These are phyloP conservation scores for Spathaspora passalidarum DNA, from an alignment of 805 yeast genomes.

Conservation along the genomic window DNA sequence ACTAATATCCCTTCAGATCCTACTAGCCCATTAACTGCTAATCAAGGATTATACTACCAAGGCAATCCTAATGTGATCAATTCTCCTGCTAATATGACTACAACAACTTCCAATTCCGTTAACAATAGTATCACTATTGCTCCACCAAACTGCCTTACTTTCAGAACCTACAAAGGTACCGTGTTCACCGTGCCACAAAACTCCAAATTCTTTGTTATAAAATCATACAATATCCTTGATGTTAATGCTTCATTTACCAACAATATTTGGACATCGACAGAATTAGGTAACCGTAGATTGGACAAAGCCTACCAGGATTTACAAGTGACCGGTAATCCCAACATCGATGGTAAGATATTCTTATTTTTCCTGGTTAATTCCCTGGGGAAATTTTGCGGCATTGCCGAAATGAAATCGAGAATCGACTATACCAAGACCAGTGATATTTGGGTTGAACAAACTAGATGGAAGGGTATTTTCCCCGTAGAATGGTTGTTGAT, in stretches of 20 bases:
- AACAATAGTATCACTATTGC: background rate
- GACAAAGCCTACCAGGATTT: slow-evolving; percentile 38
- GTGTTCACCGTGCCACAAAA: slow-evolving; percentile 15
- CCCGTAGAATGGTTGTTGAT: slow-evolving; percentile 51
- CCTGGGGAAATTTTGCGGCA: slow-evolving; percentile 57
- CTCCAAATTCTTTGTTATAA: slow-evolving; percentile 48
- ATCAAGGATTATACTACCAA: background rate
- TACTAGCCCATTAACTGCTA: slow-evolving; percentile 3
- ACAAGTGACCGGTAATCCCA: slow-evolving; percentile 13
- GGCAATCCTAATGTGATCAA: background rate
- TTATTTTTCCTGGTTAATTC: slow-evolving; percentile 58
- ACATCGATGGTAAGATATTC: slow-evolving; percentile 31
- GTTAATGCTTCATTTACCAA: slow-evolving; percentile 47
- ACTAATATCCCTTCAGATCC: slow-evolving; percentile 2
- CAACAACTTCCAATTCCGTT: background rate
- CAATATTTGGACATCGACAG: slow-evolving; percentile 60
- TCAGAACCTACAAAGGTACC: slow-evolving; percentile 14
- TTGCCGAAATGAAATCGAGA: slow-evolving; percentile 48
- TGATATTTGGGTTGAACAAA: slow-evolving; percentile 45
- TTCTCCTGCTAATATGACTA: background rate
- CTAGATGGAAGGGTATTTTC: slow-evolving; percentile 52
- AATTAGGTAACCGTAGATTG: slow-evolving; percentile 51
- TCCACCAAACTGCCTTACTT: slow-evolving; percentile 7
- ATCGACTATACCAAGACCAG: slow-evolving; percentile 36
- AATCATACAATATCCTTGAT: slow-evolving; percentile 49